Evolutionary conservation across 495 filamentous ascomycete genomes (phyloP), one percentile per base, ranked within the genome.

Genomic region (Trichoderma gamsii): DNA sequence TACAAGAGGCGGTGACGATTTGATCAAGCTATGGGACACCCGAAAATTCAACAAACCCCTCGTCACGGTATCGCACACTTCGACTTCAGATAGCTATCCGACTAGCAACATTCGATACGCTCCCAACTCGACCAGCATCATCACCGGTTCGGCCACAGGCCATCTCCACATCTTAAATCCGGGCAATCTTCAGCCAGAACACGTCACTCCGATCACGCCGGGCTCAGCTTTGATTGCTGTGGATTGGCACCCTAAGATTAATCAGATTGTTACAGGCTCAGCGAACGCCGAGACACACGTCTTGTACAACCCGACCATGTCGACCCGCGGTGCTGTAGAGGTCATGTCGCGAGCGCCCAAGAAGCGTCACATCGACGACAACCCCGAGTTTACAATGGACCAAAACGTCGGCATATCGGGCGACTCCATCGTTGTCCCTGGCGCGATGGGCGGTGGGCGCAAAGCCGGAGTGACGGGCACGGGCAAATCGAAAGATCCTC

Each of bases 261-360:
- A 99, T 74, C 95, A 99, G 75, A 97, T 99, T 70, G 76, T 98
- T 69, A 96, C 93, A 3, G 93, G 93, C 67, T 97, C 94, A 51
- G 90, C 91, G 49, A 95, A 96, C 73, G 87, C 89, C 64, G 90
- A 94, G 76, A 90, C 90, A 5, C 93, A 93, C 74, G 85, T 97
- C 41, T 88, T 99, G 67, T 99, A 93, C 80, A 94, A 90, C 76
- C 95, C 96, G 21, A 86, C 79, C 35, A 88, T 86, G 67, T 99
- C 95, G 4, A 83, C 77, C 8, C 87, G 86, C 73, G 95, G 95
- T 63, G 95, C 92, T 0, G 86, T 89, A n/a, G 85, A 90, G 65
- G 88, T 97, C 69, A 93, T 99, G 90, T 91, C 90, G 67, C 90
- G 92, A 72, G 95, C 94, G 0, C 93, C 96, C 9, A 97, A 98